Evolutionary conservation across 257 asterid species (phyloP).

Genomic region (Solanum peruvianum): DNA sequence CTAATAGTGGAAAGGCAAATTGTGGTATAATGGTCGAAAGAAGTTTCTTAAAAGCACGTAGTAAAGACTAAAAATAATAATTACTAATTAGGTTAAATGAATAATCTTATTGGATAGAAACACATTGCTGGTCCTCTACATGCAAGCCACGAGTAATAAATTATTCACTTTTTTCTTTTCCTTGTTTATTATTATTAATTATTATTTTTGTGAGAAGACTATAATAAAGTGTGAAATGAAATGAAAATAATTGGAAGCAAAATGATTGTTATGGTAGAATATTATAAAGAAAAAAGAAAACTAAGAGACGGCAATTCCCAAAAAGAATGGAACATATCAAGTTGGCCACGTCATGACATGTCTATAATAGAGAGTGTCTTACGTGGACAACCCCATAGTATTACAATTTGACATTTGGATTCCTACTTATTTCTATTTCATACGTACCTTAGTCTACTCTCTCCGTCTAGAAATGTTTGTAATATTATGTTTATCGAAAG

Average conservation of each 20-base stretch:
- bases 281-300: neutral
- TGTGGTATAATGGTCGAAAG: neutral
- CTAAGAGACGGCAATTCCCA: neutral
- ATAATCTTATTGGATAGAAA: neutral
- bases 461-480: too few relatives aligned
- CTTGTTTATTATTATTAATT: neutral
- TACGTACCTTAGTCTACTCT: neutral
- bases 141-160: neutral
- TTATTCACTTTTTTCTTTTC: too few relatives aligned
- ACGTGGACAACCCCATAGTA: slow-evolving; percentile 2
- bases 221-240: slow-evolving; percentile 6
- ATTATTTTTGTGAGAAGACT: neutral
- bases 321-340: neutral
- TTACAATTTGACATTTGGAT: slow-evolving; percentile 33
- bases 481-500: too few relatives aligned
- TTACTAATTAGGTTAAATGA: neutral
- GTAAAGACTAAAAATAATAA: neutral
- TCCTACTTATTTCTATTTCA: neutral
- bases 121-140: neutral
- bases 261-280: slow-evolving; percentile 16
- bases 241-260: slow-evolving; percentile 8
- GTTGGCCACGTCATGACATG: slow-evolving; percentile 11
- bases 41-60: neutral
- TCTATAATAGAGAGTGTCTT: neutral
- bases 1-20: neutral